Evolutionary conservation across 139 green algal genomes (phyloP).

Genomic region (Marvania coccoides): DNA sequence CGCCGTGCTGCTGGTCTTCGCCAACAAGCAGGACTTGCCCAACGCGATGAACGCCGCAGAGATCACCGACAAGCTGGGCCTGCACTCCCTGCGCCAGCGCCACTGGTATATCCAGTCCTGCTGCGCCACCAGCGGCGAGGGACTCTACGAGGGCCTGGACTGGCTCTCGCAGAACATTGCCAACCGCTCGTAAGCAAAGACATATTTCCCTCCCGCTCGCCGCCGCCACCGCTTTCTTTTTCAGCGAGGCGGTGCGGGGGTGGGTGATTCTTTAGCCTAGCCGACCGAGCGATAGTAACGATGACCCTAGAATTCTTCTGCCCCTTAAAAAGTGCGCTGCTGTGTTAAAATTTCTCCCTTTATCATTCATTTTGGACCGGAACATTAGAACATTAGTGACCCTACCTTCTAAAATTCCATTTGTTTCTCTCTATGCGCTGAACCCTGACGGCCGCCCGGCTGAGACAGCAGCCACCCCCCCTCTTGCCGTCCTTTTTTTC

Average conservation of each 20-base stretch:
- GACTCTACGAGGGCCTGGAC: slow-evolving; percentile 96
- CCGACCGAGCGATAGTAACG: too few relatives aligned
- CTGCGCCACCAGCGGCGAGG: slow-evolving; percentile 91
- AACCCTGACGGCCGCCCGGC: too few relatives aligned
- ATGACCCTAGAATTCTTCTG: too few relatives aligned
- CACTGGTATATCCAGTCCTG: slow-evolving; percentile 98
- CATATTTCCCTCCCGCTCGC: background rate
- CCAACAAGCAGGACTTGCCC: slow-evolving; percentile 99
- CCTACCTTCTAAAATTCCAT: too few relatives aligned
- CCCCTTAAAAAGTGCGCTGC: too few relatives aligned
- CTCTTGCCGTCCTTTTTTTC: too few relatives aligned
- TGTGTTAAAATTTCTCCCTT: too few relatives aligned
- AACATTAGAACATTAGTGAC: too few relatives aligned
- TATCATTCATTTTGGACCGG: too few relatives aligned
- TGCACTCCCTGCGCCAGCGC: slow-evolving; percentile 91
- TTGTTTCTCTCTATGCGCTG: too few relatives aligned
- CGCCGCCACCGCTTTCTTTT: background rate
- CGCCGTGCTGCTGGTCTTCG: slow-evolving; percentile 95
- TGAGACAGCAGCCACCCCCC: background rate
- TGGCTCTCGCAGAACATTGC: slow-evolving; percentile 87
- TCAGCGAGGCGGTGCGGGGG: background rate
- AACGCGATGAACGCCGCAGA: slow-evolving; percentile 99
- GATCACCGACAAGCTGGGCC: slow-evolving; percentile 98
- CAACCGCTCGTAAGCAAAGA: slow-evolving; percentile 15
- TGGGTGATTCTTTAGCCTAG: too few relatives aligned